phyloP scores from a whole-genome alignment of 257 asterid species.

The Solanum infundibuliforme region DNA sequence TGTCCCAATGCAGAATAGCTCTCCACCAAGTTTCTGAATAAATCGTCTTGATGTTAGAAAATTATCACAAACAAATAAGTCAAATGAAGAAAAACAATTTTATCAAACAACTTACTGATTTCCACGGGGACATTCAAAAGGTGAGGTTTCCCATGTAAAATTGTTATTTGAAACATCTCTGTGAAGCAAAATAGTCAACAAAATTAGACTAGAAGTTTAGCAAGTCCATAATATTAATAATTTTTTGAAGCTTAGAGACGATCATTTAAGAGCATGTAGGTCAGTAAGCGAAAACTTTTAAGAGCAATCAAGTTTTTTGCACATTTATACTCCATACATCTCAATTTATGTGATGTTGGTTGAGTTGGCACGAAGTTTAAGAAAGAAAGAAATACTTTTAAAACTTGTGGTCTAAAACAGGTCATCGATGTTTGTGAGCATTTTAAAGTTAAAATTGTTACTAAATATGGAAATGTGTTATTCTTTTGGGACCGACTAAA shows the following conservation, averaged over 20 bases:
- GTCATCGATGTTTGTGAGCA: background rate
- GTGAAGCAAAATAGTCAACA: slow-evolving; percentile 16
- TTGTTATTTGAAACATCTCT: slow-evolving; percentile 79
- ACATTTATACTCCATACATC: background rate
- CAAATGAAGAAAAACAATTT: background rate
- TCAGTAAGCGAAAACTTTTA: background rate
- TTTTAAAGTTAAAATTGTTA: background rate
- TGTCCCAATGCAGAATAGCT: slow-evolving; percentile 46
- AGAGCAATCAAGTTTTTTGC: background rate
- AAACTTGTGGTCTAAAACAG: background rate
- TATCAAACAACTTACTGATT: slow-evolving; percentile 53
- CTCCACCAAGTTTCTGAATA: slow-evolving; percentile 73
- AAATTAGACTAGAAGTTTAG: background rate
- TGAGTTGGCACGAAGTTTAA: background rate
- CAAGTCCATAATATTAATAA: background rate
- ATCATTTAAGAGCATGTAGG: background rate
- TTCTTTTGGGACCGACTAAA: background rate
- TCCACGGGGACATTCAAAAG: slow-evolving; percentile 51
- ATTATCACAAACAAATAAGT: background rate
- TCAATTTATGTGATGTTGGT: background rate
- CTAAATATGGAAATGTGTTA: background rate
- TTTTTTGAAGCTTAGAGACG: background rate
- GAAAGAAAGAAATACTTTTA: background rate
- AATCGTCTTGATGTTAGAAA: slow-evolving; percentile 3
- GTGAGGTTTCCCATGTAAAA: slow-evolving; percentile 50